Evolutionary conservation across 208 protist genomes (phyloP).

Genomic region (Angomonas deanei): DNA sequence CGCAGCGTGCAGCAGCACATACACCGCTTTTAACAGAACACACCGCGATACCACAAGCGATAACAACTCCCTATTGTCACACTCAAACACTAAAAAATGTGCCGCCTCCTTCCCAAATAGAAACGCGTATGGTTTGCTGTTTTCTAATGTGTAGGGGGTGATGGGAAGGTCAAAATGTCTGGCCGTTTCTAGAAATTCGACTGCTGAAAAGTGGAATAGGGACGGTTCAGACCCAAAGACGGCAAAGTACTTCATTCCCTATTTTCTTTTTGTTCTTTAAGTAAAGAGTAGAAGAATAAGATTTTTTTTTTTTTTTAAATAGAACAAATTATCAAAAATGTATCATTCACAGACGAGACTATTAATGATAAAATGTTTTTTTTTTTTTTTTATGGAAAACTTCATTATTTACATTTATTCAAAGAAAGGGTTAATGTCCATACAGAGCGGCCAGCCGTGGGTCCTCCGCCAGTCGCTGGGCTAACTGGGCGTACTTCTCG

Average conservation of each 20-base stretch:
- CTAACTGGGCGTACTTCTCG: slow-evolving; percentile 80
- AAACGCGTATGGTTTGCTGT: slow-evolving; percentile 12
- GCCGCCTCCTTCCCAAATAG: slow-evolving; percentile 14
- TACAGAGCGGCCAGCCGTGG: slow-evolving; percentile 62
- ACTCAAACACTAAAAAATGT: slow-evolving; percentile 41
- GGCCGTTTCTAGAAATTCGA: slow-evolving; percentile 48
- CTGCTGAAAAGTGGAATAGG: slow-evolving; percentile 42
- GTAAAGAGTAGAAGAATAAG: not conserved
- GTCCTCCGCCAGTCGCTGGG: slow-evolving; percentile 71
- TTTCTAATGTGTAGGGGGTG: slow-evolving; percentile 10
- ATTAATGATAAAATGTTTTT: slow-evolving; percentile 15
- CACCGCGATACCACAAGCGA: slow-evolving; percentile 26
- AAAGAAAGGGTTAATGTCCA: too few species aligned
- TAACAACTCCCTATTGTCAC: slow-evolving; percentile 13
- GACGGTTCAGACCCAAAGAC: slow-evolving; percentile 64
- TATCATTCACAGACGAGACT: too few species aligned
- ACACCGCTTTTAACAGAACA: slow-evolving; percentile 39
- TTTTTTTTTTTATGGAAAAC: slow-evolving; percentile 4
- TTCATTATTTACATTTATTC: not conserved
- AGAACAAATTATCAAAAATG: too few species aligned
- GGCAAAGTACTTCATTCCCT: slow-evolving; percentile 53
- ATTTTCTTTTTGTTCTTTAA: not conserved
- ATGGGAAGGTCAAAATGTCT: slow-evolving; percentile 28
- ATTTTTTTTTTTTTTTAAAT: slow-evolving; percentile 10
- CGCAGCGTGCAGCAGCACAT: slow-evolving; percentile 41